phyloP scores from a whole-genome alignment of 2,329 filamentous ascomycete species.

The Exophiala calicioides region DNA sequence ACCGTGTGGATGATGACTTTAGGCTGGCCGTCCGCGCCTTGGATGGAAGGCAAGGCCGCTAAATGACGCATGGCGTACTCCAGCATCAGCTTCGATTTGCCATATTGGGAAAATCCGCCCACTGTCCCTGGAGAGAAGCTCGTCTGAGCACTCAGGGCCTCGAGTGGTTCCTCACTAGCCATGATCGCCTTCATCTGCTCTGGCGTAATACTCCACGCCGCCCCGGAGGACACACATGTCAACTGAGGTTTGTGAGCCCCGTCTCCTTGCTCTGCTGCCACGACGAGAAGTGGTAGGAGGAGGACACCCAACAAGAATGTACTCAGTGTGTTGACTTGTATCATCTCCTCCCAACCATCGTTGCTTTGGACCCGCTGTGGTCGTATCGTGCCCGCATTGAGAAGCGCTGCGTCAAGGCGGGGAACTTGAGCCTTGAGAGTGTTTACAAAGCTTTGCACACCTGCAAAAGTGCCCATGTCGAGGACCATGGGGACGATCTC shows the following conservation, averaged over 20 bases:
- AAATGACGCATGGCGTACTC: conserved; percentile 46
- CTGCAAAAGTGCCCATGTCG: conserved; percentile 50
- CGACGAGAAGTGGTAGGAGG: conserved; percentile 50
- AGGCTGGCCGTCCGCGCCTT: conserved; percentile 37
- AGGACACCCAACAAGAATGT: conserved; percentile 57
- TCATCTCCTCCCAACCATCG: conserved; percentile 53
- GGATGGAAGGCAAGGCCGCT: conserved; percentile 27
- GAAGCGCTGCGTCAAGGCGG: conserved; percentile 47
- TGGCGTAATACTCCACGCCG: conserved; percentile 37
- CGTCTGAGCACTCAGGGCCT: conserved; percentile 37
- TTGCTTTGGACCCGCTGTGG: conserved; percentile 35
- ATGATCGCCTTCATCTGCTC: conserved; percentile 36
- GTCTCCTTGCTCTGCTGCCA: conserved; percentile 34
- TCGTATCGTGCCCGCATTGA: conserved; percentile 49
- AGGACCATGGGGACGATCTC: conserved; percentile 49
- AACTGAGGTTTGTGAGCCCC: conserved; percentile 39
- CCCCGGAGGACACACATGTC: conserved; percentile 48
- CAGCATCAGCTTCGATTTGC: conserved; percentile 45
- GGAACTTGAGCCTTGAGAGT: conserved; percentile 34
- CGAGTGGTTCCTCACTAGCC: conserved; percentile 33
- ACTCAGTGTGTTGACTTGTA: conserved; percentile 62
- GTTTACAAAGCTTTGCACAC: conserved; percentile 47
- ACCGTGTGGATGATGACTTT: conserved; percentile 48
- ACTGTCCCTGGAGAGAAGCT: conserved; percentile 30
- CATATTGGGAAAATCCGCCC: conserved; percentile 40